Percentiles rank a stretch among this genome's conserved stretches.
Conservation (phyloP, 1,284 basidiomycete species). For the Sporisorium sorghi region DNA sequence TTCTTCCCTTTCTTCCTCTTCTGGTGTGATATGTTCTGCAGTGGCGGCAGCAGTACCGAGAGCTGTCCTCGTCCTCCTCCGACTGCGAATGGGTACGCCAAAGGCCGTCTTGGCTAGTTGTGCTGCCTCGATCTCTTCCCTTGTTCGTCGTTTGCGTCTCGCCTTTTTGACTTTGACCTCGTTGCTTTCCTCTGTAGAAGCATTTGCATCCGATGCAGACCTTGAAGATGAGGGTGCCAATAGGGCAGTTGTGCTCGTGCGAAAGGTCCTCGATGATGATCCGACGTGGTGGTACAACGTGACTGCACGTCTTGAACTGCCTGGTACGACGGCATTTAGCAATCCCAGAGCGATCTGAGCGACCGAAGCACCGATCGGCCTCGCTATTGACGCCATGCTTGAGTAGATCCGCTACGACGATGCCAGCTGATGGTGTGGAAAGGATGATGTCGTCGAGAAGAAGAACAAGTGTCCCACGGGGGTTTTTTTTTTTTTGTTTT, state of each 20-base stretch:
- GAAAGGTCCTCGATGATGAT: conserved; percentile 17
- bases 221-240: background rate
- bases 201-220: background rate
- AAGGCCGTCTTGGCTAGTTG: conserved; percentile 19
- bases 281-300: background rate
- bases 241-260: conserved; percentile 2
- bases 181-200: background rate
- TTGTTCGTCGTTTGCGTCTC: conserved; percentile 20
- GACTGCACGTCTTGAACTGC: background rate
- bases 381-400: conserved; percentile 19
- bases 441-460: background rate
- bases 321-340: background rate
- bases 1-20: background rate
- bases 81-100: conserved; percentile 22
- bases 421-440: background rate
- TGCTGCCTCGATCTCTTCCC: conserved; percentile 22
- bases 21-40: background rate
- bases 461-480: background rate
- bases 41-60: conserved; percentile 2
- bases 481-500: background rate
- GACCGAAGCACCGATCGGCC: background rate
- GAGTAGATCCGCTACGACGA: background rate
- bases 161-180: conserved; percentile 4
- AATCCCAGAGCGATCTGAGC: conserved; percentile 8
- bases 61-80: conserved; percentile 17